Conservation (phyloP, 2,329 filamentous ascomycete genomes). For the Nemania diffusa region DNA sequence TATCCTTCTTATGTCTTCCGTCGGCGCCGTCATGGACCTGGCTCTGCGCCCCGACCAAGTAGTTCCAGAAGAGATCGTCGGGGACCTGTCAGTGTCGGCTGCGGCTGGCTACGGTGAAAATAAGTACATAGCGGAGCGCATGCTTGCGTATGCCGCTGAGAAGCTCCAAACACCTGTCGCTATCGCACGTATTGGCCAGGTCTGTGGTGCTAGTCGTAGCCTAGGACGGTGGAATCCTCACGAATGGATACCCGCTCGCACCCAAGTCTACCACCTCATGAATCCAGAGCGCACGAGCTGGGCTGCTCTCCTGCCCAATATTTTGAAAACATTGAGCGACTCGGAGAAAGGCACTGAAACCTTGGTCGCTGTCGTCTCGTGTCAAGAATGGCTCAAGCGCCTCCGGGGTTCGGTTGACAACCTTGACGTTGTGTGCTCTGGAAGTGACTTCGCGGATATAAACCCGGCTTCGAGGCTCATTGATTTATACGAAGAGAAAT, state of each 20-base stretch:
- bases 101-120: conserved; percentile 15
- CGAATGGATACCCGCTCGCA: conserved; percentile 29
- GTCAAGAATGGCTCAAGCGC: conserved; percentile 21
- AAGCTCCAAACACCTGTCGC: conserved; percentile 5
- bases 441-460: background rate
- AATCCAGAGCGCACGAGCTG: conserved; percentile 2
- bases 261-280: conserved; percentile 25
- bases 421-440: background rate
- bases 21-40: conserved; percentile 20
- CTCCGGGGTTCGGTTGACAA: conserved; percentile 16
- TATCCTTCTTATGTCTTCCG: conserved; percentile 20
- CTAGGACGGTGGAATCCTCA: conserved; percentile 25
- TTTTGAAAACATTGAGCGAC: background rate
- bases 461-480: conserved; percentile 24
- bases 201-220: conserved; percentile 22
- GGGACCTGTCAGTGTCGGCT: background rate
- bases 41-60: background rate
- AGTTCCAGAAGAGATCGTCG: conserved; percentile 13
- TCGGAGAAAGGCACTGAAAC: background rate
- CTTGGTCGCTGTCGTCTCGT: conserved; percentile 10
- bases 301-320: background rate
- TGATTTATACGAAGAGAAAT: conserved; percentile 20
- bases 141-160: background rate
- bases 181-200: conserved; percentile 27
- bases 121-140: conserved; percentile 18